Base-by-base conservation (phyloP, 139 green algal species). In the Diplosphaera chodatii region DNA sequence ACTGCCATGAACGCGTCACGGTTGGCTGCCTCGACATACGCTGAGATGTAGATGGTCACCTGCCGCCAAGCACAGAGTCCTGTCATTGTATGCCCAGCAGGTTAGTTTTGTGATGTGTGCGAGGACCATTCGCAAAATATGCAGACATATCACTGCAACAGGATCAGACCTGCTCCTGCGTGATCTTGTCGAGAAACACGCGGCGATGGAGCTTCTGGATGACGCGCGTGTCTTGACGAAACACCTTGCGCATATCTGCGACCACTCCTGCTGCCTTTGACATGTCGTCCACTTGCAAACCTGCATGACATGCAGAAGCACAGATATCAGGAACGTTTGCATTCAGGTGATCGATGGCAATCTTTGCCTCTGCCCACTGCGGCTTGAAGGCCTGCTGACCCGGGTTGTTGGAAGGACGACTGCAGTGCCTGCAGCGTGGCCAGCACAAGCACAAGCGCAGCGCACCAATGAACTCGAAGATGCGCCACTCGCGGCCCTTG, bases 141-240 rank as follows among this genome's bases (percentile, higher is more conserved):
- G n/a, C n/a, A n/a, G n/a, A n/a, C n/a, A n/a, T n/a, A n/a, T n/a
- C n/a, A n/a, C n/a, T n/a, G n/a, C n/a, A n/a, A n/a, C n/a, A n/a
- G n/a, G n/a, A n/a, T n/a, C n/a, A n/a, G 0, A 74, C 63, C 68
- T 89, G 82, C 30, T 96, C 89, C 20, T 74, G 71, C 0, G 78
- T 89, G 31, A 97, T 77, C 72, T 93, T 94, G 81, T 95, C 84
- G 69, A 97, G 70, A 76, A 96, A 97, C 25, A 94, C 85, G 71
- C 91, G 88, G 64, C 89, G 83, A 75, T 97, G 89, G 69, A 96
- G 84, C 81, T 94, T 95, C 74, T 92, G 90, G 55, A 97, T 93
- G 73, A 96, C 87, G 68, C 89, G 86, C 31, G 78, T 73, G 82
- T 96, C 77, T 64, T 85, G 80, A 18, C 78, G 48, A 3, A 86